These are phyloP conservation scores for Aspergillus felis DNA, from an alignment of 2,329 filamentous ascomycete genomes.

Conservation along the genomic window DNA sequence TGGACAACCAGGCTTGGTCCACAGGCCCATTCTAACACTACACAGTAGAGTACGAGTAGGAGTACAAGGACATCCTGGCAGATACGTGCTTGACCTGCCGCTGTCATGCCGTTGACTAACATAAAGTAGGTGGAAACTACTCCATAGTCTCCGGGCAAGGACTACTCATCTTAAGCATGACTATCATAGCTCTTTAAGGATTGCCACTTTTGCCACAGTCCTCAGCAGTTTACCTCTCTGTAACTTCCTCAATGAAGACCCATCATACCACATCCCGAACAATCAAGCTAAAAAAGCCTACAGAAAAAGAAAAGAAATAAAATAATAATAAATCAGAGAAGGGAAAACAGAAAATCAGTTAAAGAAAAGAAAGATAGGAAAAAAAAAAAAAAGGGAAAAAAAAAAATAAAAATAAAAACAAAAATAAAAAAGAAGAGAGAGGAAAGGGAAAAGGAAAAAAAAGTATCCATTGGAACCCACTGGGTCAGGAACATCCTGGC, in stretches of 20 bases:
- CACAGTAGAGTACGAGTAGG: background rate
- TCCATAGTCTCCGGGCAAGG: background rate
- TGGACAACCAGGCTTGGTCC: background rate
- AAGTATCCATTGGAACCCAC: background rate
- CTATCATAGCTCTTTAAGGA: background rate
- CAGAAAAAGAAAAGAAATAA: background rate
- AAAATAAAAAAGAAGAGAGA: background rate
- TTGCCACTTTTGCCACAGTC: background rate
- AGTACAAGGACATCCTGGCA: background rate
- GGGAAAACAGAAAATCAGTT: background rate
- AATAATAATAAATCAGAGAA: background rate
- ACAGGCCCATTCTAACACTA: background rate
- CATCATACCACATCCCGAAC: too few species aligned
- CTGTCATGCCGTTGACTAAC: background rate
- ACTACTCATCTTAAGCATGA: background rate
- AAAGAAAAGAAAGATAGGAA: background rate
- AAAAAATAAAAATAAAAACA: background rate
- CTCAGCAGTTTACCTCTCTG: background rate
- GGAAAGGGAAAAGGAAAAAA: too few species aligned
- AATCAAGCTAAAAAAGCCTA: background rate
- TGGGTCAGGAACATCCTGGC: slow-evolving; percentile 1
- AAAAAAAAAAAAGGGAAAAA: background rate
- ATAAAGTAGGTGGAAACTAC: background rate
- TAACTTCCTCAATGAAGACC: background rate
- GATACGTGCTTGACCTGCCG: background rate